Conservation (phyloP, 352 stramenopile genomes). For the Globisporangium solare region DNA sequence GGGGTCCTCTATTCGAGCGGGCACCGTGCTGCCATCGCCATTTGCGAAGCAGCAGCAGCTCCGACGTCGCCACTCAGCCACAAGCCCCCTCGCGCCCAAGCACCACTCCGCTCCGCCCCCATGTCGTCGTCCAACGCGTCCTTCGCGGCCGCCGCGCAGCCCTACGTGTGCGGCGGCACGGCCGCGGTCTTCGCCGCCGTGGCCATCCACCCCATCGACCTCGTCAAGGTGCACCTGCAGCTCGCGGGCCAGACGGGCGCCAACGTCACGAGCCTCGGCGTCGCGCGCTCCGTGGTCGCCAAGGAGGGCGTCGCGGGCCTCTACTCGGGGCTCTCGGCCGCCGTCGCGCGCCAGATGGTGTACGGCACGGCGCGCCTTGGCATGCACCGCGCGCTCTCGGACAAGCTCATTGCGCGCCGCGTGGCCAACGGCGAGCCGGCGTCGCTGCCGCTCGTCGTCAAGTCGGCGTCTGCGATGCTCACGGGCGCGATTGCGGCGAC, state of each 20-base stretch:
- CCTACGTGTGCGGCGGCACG: conserved; percentile 76
- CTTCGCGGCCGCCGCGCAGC: conserved; percentile 54
- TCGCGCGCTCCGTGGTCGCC: conserved; percentile 75
- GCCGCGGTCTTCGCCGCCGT: conserved; percentile 70
- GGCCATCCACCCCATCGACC: conserved; percentile 88
- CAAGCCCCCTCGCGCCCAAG: conserved; percentile 9
- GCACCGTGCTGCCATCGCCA: not conserved
- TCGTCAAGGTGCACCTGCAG: conserved; percentile 90
- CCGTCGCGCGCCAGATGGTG: conserved; percentile 81
- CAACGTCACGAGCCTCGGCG: conserved; percentile 67
- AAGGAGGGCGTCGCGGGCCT: conserved; percentile 79
- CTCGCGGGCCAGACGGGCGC: conserved; percentile 74
- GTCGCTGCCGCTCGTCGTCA: conserved; percentile 66
- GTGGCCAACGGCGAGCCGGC: conserved; percentile 67
- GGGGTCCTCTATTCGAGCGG: not conserved
- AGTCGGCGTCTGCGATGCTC: conserved; percentile 67
- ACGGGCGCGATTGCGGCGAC: conserved; percentile 90
- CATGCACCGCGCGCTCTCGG: conserved; percentile 81
- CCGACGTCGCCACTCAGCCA: not conserved
- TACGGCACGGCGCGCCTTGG: conserved; percentile 81
- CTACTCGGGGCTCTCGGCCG: conserved; percentile 80
- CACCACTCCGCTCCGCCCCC: conserved; percentile 8
- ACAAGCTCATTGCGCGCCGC: conserved; percentile 67
- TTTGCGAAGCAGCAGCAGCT: too few relatives aligned
- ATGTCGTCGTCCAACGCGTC: conserved; percentile 30